phyloP scores from a whole-genome alignment of 163 green algal genomes.

The Smithsoniella earleae region DNA sequence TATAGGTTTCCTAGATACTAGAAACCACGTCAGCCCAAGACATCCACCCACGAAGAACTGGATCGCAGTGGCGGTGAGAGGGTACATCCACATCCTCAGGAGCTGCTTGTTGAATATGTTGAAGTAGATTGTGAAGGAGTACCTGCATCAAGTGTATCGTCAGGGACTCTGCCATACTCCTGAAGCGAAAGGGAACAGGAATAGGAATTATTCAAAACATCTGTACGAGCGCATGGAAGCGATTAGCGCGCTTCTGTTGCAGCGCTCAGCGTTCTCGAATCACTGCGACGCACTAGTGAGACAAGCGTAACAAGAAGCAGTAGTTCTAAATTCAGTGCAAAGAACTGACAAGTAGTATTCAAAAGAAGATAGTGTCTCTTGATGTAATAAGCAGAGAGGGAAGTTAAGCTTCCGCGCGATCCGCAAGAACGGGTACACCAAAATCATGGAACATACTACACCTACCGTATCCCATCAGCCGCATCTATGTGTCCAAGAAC shows the following conservation, averaged over 20 bases:
- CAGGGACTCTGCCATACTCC: too few relatives aligned
- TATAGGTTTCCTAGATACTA: constrained; percentile 62
- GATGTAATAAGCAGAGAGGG: too few relatives aligned
- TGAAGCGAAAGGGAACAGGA: too few relatives aligned
- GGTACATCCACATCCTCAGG: constrained; percentile 70
- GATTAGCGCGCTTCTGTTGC: too few relatives aligned
- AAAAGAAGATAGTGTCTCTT: neutral
- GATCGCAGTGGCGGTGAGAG: constrained; percentile 70
- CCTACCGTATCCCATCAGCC: too few relatives aligned
- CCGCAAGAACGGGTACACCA: too few relatives aligned
- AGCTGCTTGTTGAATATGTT: constrained; percentile 90
- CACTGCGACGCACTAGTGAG: neutral
- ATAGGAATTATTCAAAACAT: neutral
- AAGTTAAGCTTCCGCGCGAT: too few relatives aligned
- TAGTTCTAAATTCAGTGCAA: neutral
- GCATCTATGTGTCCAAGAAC: too few relatives aligned
- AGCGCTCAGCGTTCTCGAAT: too few relatives aligned
- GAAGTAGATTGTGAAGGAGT: constrained; percentile 67
- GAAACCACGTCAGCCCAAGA: constrained; percentile 81
- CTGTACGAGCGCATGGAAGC: neutral
- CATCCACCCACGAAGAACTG: constrained; percentile 53
- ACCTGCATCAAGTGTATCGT: too few relatives aligned
- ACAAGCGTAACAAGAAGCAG: neutral
- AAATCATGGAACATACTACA: too few relatives aligned
- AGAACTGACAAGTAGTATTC: neutral